Evolutionary conservation across 2,329 filamentous ascomycete species (phyloP), one percentile per base, ranked within the genome.

Genomic region (Scytalidium lignicola): DNA sequence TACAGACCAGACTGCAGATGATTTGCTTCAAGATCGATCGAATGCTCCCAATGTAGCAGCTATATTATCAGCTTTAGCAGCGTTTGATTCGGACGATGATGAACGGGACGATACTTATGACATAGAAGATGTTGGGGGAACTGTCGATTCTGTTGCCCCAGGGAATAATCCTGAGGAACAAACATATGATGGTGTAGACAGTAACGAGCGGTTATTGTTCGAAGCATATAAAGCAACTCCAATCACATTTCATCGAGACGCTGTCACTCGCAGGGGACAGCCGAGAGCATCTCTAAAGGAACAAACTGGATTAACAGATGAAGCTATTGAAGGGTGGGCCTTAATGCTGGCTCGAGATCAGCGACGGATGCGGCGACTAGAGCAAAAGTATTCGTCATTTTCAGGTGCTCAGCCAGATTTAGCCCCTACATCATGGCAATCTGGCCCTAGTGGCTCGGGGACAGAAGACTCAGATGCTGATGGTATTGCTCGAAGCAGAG

Each of bases 91-190:
- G 0, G 92, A 97, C 59, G 93, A 97, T 57, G 93, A 99, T 65
- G 93, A 99, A 70, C 82, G 90, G 29, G 93, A 99, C 66, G 93
- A 99, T 65, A 97, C 92, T 0, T 99, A 99, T 64, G 93, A 99
- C 60, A 82, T 85, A 1, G 89, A 83, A 44, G 93, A 97, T 62
- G 90, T 97, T 2, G 93, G 93, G 29, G 91, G 92, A 19, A 88
- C 88, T 0, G 83, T 96, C 2, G 90, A 96, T 58, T 74, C 77
- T 17, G 74, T 71, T 1, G 69, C 79, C 5, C 75, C 81, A n/a
- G 74, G 78, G 29, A 61, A 63, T 41, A 58, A 57, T 32, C 54
- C 57, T 2, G 79, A 81, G 46, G 75, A 79, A 50, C 69, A 69
- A 1, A 73, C 77, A 28, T 18, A 44, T 21, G 51, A 54, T 23